Evolutionary conservation across 2,329 filamentous ascomycete genomes (phyloP).

Genomic region (Endoconidiophora laricicola): DNA sequence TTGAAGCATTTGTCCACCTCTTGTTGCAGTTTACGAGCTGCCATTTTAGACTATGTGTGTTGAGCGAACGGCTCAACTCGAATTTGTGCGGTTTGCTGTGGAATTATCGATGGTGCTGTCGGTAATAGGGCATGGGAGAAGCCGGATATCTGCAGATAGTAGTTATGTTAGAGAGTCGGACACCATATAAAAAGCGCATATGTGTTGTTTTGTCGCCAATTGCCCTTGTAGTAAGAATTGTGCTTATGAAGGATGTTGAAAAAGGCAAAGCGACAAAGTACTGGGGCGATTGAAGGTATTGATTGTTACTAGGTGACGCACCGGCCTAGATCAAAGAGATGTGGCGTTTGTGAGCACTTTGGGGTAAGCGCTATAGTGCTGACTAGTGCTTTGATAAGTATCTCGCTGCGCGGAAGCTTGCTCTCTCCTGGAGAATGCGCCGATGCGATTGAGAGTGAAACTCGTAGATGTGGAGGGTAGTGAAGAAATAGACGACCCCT

Average conservation of each 20-base stretch:
- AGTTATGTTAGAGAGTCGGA: not conserved
- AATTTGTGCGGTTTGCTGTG: not conserved
- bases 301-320: not conserved
- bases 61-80: conserved; percentile 12
- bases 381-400: not conserved
- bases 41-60: conserved; percentile 44
- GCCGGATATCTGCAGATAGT: not conserved
- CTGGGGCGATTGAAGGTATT: not conserved
- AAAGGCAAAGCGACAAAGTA: not conserved
- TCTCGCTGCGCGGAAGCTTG: conserved; percentile 5
- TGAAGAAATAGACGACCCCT: conserved; percentile 6
- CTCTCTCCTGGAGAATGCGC: conserved; percentile 9
- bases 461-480: not conserved
- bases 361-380: not conserved
- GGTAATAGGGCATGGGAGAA: not conserved
- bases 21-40: conserved; percentile 87
- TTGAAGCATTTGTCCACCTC: conserved; percentile 99
- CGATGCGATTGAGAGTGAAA: conserved; percentile 8
- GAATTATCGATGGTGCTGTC: not conserved
- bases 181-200: not conserved
- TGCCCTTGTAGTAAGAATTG: not conserved
- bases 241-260: not conserved
- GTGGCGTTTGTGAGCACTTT: conserved; percentile 5
- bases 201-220: not conserved
- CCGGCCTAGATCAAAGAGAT: not conserved